Evolutionary conservation across 2,329 filamentous ascomycete genomes (phyloP).

Genomic region (Ceratocystis albifundus): DNA sequence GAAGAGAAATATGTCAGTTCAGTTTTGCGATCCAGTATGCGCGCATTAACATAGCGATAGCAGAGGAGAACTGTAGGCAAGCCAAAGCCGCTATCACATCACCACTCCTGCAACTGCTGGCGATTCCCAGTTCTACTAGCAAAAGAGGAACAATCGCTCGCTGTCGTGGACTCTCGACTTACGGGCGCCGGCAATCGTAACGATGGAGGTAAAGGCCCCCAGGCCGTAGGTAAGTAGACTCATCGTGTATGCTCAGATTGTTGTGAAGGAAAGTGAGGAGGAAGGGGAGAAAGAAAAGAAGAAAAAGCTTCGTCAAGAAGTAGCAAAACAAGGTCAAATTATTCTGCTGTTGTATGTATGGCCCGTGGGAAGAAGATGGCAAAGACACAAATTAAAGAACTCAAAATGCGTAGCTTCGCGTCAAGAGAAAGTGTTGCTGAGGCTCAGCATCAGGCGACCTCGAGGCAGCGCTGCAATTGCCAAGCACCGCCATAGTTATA

Average conservation of each 20-base stretch:
- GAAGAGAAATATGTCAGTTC: constrained; percentile 1
- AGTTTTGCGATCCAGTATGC: background rate
- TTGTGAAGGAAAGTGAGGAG: background rate
- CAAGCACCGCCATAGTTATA: background rate
- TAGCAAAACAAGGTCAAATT: constrained; percentile 6
- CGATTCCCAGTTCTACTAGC: background rate
- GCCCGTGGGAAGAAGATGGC: constrained; percentile 5
- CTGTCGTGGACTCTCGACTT: constrained; percentile 33
- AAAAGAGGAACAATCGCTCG: background rate
- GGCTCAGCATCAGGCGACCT: background rate
- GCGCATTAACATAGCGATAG: background rate
- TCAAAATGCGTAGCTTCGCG: constrained; percentile 4
- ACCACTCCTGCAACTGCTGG: background rate
- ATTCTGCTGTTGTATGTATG: background rate
- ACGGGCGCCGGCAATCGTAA: constrained; percentile 69
- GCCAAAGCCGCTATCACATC: background rate
- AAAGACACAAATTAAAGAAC: background rate
- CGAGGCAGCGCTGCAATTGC: background rate
- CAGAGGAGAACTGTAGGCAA: background rate
- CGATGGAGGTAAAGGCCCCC: constrained; percentile 55
- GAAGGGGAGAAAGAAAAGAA: constrained; percentile 2
- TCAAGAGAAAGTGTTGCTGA: background rate
- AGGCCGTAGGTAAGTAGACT: constrained; percentile 58
- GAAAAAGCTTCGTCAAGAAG: background rate
- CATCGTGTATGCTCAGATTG: constrained; percentile 41